Base-by-base conservation (phyloP, 179 eudicot genomes). In the Silene vulgaris region DNA sequence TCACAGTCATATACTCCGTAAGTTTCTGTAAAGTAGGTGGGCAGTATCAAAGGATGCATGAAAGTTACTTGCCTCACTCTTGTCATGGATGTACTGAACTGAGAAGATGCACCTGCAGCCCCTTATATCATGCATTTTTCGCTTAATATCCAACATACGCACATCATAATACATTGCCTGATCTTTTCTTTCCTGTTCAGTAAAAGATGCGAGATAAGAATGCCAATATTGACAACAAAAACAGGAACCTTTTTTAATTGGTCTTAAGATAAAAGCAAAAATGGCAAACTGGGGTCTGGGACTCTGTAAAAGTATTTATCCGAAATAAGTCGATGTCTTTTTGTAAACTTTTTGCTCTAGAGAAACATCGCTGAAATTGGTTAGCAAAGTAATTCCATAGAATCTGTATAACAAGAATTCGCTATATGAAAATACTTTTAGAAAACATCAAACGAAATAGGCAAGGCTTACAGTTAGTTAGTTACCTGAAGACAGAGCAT, bases 401-500 rank as follows among this genome's bases (percentile, higher is more conserved):
- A 35, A 35, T 35, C 6, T 35, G 40, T 35, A 35, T 35, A 35
- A 35, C 40, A 5, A 5, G 40, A 35, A 35, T 35, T 35, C 40
- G 8, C 6, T 0, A 35, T 35, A 35, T 35, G 0, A 35, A 5
- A 35, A 35, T 5, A 35, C 40, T 5, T 35, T 35, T 8, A 35
- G 40, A 35, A 35, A 35, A 35, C 48, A 45, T 28, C 26, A 14
- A 3, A 56, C 26, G 40, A 62, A 1, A 1, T 0, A 66, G 16
- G 26, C 54, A 67, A 8, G 19, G 20, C 12, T 14, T 26, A 8
- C 0, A 30, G 74, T 62, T 85, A 30, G 74, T 62, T 85, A 21
- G 74, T 59, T 85, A 95, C 99, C 93, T 88, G 90, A 88, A 77
- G 91, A 85, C 97, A 95, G 64, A 95, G 89, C 77, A 93, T 83